These are phyloP conservation scores for Fusarium avenaceum DNA, from an alignment of 2,329 filamentous ascomycete genomes.

Conservation along the genomic window DNA sequence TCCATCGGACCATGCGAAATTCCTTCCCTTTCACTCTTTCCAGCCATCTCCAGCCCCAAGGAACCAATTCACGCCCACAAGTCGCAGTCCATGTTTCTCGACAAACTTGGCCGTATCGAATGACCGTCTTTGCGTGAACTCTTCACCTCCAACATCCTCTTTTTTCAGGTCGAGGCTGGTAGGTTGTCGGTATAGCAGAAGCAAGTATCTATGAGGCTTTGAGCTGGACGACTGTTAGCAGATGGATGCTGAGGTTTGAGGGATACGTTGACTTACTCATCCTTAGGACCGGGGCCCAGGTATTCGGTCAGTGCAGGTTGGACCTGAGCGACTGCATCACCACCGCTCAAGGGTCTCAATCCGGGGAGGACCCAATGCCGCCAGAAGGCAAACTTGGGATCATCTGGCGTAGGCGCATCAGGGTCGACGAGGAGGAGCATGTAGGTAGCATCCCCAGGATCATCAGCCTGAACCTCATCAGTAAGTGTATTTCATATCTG, in stretches of 20 bases:
- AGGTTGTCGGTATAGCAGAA: slow-evolving; percentile 61
- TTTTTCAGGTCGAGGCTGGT: slow-evolving; percentile 53
- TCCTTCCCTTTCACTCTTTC: slow-evolving; percentile 43
- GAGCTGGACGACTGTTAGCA: slow-evolving; percentile 52
- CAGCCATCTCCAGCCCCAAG: slow-evolving; percentile 61
- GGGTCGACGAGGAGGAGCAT: slow-evolving; percentile 66
- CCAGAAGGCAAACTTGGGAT: slow-evolving; percentile 69
- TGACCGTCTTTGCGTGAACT: slow-evolving; percentile 60
- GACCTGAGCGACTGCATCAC: slow-evolving; percentile 46
- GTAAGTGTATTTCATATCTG: background rate
- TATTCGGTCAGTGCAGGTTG: slow-evolving; percentile 58
- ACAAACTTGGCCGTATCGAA: slow-evolving; percentile 59
- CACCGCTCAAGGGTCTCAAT: slow-evolving; percentile 51
- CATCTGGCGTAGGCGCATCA: slow-evolving; percentile 67
- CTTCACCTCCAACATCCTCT: slow-evolving; percentile 62
- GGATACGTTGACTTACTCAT: slow-evolving; percentile 56
- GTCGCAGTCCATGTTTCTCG: slow-evolving; percentile 54
- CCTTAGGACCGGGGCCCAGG: slow-evolving; percentile 60
- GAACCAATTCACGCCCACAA: slow-evolving; percentile 63
- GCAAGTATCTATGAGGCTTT: slow-evolving; percentile 62
- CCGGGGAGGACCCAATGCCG: slow-evolving; percentile 66
- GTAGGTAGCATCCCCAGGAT: slow-evolving; percentile 54
- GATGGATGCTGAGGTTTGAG: fast-evolving
- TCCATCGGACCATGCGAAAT: background rate
- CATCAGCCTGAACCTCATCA: slow-evolving; percentile 37